phyloP scores from a whole-genome alignment of 306 rosid species.

The Alnus glutinosa region DNA sequence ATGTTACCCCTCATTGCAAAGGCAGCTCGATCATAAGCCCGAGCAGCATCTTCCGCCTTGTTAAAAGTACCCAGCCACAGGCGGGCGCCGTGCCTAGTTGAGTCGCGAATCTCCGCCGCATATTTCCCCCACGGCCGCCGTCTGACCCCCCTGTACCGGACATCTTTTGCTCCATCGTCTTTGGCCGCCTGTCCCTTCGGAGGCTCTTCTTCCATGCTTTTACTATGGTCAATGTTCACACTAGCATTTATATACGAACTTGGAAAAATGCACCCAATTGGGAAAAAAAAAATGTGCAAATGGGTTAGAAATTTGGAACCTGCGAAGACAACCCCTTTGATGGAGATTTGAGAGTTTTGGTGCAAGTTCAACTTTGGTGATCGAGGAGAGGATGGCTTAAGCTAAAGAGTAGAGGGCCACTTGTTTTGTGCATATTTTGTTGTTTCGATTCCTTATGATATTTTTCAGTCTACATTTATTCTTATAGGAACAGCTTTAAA shows the following conservation, averaged over 20 bases:
- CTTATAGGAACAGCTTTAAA: background rate
- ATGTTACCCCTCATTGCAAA: slow-evolving; percentile 59
- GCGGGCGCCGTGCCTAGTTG: slow-evolving; percentile 41
- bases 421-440: background rate
- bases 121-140: slow-evolving; percentile 42
- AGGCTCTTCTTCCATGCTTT: slow-evolving; percentile 11
- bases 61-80: slow-evolving; percentile 74
- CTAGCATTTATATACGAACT: slow-evolving; percentile 27
- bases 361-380: slow-evolving; percentile 1
- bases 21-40: slow-evolving; percentile 75
- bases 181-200: background rate
- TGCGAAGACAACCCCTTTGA: background rate
- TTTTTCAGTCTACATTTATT: background rate
- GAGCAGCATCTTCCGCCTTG: slow-evolving; percentile 63
- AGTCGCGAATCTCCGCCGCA: slow-evolving; percentile 49
- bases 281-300: background rate
- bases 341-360: background rate
- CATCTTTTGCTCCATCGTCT: slow-evolving; percentile 5
- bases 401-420: background rate
- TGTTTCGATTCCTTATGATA: background rate
- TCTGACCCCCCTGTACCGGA: slow-evolving; percentile 42
- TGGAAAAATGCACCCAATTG: background rate
- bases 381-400: background rate
- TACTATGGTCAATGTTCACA: too few species aligned
- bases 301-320: background rate